Evolutionary conservation across 805 yeast species (phyloP).

Genomic region (Nakazawaea ishiwadae): DNA sequence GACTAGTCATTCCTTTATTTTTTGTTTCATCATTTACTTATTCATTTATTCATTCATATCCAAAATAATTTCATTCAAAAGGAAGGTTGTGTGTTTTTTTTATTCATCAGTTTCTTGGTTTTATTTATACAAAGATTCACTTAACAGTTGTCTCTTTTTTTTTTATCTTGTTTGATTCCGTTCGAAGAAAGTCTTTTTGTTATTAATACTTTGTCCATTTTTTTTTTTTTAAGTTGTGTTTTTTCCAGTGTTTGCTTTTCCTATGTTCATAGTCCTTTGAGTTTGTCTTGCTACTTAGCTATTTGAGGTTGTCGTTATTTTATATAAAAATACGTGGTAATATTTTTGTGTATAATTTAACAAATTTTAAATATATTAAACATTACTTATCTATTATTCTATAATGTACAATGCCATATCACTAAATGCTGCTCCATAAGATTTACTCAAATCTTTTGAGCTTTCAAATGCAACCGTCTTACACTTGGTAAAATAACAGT

Average conservation of each 20-base stretch:
- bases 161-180: too few species aligned
- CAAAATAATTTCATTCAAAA: neutral
- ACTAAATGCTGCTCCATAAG: slow-evolving; percentile 22
- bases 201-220: neutral
- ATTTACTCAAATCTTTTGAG: slow-evolving; percentile 12
- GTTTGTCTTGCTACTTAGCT: neutral
- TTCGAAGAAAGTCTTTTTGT: too few species aligned
- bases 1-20: too few species aligned
- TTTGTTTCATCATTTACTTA: neutral
- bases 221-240: neutral
- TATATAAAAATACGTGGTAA: neutral
- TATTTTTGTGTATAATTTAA: neutral
- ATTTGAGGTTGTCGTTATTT: neutral
- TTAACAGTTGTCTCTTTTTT: too few species aligned
- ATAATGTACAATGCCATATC: slow-evolving; percentile 19
- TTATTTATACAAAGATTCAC: neutral
- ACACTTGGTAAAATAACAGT: slow-evolving; percentile 18
- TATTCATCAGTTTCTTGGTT: neutral
- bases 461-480: slow-evolving; percentile 12
- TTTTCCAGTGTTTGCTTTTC: neutral
- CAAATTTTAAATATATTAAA: neutral
- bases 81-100: neutral
- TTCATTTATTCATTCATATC: too few species aligned
- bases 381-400: neutral
- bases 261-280: neutral